phyloP scores from a whole-genome alignment of 1,284 basidiomycete genomes.

The Taiwanofungus camphoratus region DNA sequence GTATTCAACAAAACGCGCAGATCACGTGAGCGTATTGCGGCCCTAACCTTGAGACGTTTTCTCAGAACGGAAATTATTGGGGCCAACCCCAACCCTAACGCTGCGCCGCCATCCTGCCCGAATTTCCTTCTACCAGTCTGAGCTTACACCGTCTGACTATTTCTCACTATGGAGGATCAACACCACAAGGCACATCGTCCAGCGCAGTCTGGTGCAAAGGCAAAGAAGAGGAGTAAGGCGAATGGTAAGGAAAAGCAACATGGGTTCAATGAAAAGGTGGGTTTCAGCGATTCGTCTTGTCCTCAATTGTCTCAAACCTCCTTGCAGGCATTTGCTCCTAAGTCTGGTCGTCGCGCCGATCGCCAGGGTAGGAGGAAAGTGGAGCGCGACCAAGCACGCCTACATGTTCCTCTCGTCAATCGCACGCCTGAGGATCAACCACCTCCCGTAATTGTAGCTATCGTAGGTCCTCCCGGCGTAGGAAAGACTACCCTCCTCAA shows the following conservation, averaged over 20 bases:
- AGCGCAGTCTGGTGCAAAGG: constrained; percentile 66
- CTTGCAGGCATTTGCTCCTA: constrained; percentile 85
- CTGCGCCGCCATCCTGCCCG: background rate
- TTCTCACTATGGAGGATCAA: constrained; percentile 51
- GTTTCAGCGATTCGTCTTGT: constrained; percentile 12
- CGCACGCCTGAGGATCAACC: constrained; percentile 90
- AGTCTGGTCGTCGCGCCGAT: constrained; percentile 85
- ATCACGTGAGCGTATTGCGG: constrained; percentile 20
- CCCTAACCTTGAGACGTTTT: constrained; percentile 7
- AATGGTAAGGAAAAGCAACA: constrained; percentile 57
- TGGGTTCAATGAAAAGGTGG: constrained; percentile 89
- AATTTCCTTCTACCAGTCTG: background rate
- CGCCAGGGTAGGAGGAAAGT: constrained; percentile 86
- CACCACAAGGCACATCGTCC: constrained; percentile 77
- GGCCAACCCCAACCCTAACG: constrained; percentile 10
- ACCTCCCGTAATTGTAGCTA: constrained; percentile 93
- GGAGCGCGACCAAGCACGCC: constrained; percentile 89
- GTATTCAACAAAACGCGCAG: constrained; percentile 20
- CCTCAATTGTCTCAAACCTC: background rate
- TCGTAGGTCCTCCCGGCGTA: constrained; percentile 95
- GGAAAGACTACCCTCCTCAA: constrained; percentile 96
- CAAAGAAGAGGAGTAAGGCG: constrained; percentile 62
- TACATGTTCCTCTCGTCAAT: constrained; percentile 95
- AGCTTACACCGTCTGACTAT: background rate
- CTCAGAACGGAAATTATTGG: too few relatives aligned